These are phyloP conservation scores for Pseudogymnoascus sp. DNA, from an alignment of 2,329 filamentous ascomycete genomes.

Conservation along the genomic window DNA sequence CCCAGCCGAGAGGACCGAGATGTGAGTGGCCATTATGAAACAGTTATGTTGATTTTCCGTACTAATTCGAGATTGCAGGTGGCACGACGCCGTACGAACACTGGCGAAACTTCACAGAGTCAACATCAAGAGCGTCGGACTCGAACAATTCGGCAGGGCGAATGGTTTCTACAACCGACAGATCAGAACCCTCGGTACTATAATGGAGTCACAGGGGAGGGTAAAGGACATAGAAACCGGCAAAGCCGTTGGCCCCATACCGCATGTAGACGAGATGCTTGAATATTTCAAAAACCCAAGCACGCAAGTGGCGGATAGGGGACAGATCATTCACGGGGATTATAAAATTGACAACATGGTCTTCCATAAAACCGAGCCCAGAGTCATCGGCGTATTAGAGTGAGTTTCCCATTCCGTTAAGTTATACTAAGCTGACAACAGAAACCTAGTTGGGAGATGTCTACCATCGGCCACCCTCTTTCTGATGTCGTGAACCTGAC, in stretches of 20 bases:
- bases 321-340: conserved; percentile 82
- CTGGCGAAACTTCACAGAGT: conserved; percentile 81
- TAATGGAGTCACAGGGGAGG: conserved; percentile 70
- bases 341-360: conserved; percentile 92
- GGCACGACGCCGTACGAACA: conserved; percentile 75
- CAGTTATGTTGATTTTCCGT: background rate
- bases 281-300: conserved; percentile 64
- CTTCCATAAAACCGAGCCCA: conserved; percentile 80
- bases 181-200: conserved; percentile 71
- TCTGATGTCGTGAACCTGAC: conserved; percentile 82
- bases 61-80: conserved; percentile 39
- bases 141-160: conserved; percentile 66
- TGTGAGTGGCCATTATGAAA: conserved; percentile 42
- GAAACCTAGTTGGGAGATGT: conserved; percentile 77
- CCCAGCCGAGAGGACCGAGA: conserved; percentile 60
- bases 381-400: conserved; percentile 89
- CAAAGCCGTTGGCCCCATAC: conserved; percentile 70
- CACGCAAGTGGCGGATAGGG: conserved; percentile 69
- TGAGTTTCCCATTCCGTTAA: conserved; percentile 35
- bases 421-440: conserved; percentile 1
- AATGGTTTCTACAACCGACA: conserved; percentile 80
- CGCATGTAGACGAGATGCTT: conserved; percentile 74
- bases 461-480: conserved; percentile 90
- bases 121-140: conserved; percentile 55
- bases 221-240: conserved; percentile 71